Conservation (phyloP, 1,284 basidiomycete species). For the Pascua sp. region DNA sequence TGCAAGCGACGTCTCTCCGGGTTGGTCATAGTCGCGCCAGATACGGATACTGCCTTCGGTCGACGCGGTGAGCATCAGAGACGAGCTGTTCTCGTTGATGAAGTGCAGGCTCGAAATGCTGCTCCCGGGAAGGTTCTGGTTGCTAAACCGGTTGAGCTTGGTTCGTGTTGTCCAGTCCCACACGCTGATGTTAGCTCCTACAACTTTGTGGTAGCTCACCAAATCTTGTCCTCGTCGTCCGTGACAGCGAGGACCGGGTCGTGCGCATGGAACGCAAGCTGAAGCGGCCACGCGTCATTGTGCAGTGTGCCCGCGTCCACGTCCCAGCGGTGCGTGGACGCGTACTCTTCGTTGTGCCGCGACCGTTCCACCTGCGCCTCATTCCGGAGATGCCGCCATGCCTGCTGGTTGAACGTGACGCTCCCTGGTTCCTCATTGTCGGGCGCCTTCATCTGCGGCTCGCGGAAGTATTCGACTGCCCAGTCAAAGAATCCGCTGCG, state of each 20-base stretch:
- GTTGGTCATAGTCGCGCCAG: conserved; percentile 74
- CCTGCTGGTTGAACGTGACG: conserved; percentile 87
- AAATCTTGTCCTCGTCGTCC: conserved; percentile 81
- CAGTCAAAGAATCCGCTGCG: conserved; percentile 93
- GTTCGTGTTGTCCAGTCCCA: conserved; percentile 89
- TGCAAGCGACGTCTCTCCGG: conserved; percentile 68
- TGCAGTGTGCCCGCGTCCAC: conserved; percentile 70
- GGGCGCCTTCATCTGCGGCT: conserved; percentile 96
- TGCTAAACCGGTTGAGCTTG: conserved; percentile 77
- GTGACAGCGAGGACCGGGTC: conserved; percentile 84
- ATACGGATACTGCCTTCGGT: conserved; percentile 88
- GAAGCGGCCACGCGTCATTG: conserved; percentile 66
- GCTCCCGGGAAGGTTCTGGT: conserved; percentile 77
- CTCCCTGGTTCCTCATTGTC: conserved; percentile 95
- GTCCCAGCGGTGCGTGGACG: conserved; percentile 77
- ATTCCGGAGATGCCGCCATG: conserved; percentile 90
- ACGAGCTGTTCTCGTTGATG: conserved; percentile 93
- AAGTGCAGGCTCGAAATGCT: conserved; percentile 87
- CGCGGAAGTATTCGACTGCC: conserved; percentile 96
- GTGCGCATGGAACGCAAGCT: conserved; percentile 85
- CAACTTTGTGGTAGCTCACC: conserved; percentile 55
- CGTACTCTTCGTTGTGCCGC: conserved; percentile 58
- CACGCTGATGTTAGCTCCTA: conserved; percentile 57
- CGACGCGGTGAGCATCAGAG: conserved; percentile 82
- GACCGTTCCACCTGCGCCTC: conserved; percentile 73